Base-by-base conservation (phyloP, 2,329 filamentous ascomycete species). In the Trichophyton benhamiae region DNA sequence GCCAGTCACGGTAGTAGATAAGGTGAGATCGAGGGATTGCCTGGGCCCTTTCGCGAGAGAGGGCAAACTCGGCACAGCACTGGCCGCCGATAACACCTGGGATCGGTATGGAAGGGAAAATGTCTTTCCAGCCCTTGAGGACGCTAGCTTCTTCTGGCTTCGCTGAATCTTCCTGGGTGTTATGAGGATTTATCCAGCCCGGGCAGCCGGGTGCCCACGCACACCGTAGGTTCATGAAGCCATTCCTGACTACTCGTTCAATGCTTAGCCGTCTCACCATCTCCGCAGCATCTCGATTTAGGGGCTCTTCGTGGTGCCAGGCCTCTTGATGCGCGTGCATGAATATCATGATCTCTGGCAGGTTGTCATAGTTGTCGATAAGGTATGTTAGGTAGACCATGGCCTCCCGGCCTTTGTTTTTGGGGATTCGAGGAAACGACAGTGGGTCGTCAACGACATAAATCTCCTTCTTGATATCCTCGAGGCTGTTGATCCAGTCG, bases 1-100 rank as follows among this genome's bases (percentile, higher is more conserved):
- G 71, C 83, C 83, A 86, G 66, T 84, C 80, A 20, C 83, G 78
- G 66, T 83, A 81, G 67, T 77, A 80, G 22, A 82, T 72, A 67
- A 82, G 86, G 53, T 79, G 76, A 22, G 77, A 74, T 59, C 77
- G 75, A 1, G 82, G 81, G 33, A 81, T 77, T 1, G 77, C 74
- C 9, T 74, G 78, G 59, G 86, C 82, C 3, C 82, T 77, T 52
- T 84, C 81, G 2, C 79, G 72, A 4, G 80, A 82, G 3, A 86
- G 70, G 5, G 83, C 84, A 66, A 87, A 86, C 66, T 87, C 84
- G 1, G 82, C 82, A 67, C 84, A 86, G 69, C 83, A 86, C 2
- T 83, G 80, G 65, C 85, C 82, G 1, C 82, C 78, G 0, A 86
- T 76, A 0, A 83, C 78, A 13, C 72, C 66, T 1, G 77, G 78